Base-by-base conservation (phyloP, 2,329 filamentous ascomycete species). In the Xylariaceae sp. region DNA sequence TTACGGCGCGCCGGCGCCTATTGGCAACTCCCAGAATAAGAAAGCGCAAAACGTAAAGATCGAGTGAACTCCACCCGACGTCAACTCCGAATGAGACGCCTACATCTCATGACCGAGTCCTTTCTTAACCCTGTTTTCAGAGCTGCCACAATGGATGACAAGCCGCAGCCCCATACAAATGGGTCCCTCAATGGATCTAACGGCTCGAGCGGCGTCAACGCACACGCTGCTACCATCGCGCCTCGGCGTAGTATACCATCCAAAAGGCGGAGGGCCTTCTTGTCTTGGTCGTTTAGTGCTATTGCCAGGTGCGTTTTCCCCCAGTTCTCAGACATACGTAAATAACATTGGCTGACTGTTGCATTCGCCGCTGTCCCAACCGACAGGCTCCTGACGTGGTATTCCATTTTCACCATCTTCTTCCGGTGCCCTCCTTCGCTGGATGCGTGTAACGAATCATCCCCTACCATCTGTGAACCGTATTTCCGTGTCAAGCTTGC, bases 391-490 rank as follows among this genome's bases (percentile, higher is more conserved):
- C 71, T 86, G 54, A 87, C 89, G 18, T 99, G 92, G 92, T 95
- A 94, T 69, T 80, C 85, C 34, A 84, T 97, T 60, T 71, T 91
- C 57, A 94, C 88, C 21, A 75, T 94, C 51, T 72, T 92, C 55
- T 88, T 99, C 69, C 83, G 86, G 57, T 99, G 92, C 70, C 92
- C 92, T 12, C 76, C 84, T 2, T 83, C 81, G 8, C 72, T 86
- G 56, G 80, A 85, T 26, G 79, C 83, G 22, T 81, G 94, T 65
- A 80, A 83, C 63, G 81, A 87, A 22, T 73, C 78, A 29, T 88
- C 89, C 1, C 88, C 92, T 0, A 79, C 75, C 59, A 81, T 97
- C 57, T 99, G 94, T 80, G 86, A 86, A 66, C 86, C 88, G 9
- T 96, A 96, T 79, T 79, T 87, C 74, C 72, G 84, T 73, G 63